Base-by-base conservation (phyloP, 371 early-diverging fungal species). In the Mucor indicus region DNA sequence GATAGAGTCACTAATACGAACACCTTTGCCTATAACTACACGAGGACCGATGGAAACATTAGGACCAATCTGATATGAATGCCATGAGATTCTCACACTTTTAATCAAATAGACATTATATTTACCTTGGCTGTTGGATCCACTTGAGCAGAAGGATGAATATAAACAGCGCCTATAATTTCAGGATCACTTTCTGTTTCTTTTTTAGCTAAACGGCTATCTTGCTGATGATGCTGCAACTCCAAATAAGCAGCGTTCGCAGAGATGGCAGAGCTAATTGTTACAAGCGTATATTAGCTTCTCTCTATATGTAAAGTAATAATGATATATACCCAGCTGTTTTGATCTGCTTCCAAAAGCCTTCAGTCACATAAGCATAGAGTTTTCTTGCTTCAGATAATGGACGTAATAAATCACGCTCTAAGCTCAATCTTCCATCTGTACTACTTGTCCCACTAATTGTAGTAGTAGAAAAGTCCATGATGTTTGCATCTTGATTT, bases 11-110 rank as follows among this genome's bases (percentile, higher is more conserved):
- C 90, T 84, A 50, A 99, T 83, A 58, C 96, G 91, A 4, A 92
- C 98, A 42, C 98, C 98, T 45, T 89, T 86, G 43, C 95, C 96
- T 32, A 99, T 83, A 11, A 83, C 69, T 2, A 83, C 94, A 48
- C 93, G 93, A 16, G 95, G 90, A 36, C 95, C 98, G 51, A 97
- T 90, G n/a, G 89, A 87, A 13, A 96, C 96, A 64, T 97, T 95
- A 22, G 95, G 96, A 8, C 96, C 95, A 52, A 99, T 85, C 79
- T 54, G 12, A 22, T 11, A 21, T 21, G 31, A 29, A 29, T 4
- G 13, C 23, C 4, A 24, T 3, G 23, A 23, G 6, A 29, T 13
- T 12, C 8, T 36, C 15, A 12, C 7, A 13, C 17, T 36, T 36
- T 17, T 6, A 8, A 8, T 36, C 8, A 15, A 17, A 8, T 29